Base-by-base conservation (phyloP, 2,329 filamentous ascomycete species). In the Trichoderma cornu-damae region DNA sequence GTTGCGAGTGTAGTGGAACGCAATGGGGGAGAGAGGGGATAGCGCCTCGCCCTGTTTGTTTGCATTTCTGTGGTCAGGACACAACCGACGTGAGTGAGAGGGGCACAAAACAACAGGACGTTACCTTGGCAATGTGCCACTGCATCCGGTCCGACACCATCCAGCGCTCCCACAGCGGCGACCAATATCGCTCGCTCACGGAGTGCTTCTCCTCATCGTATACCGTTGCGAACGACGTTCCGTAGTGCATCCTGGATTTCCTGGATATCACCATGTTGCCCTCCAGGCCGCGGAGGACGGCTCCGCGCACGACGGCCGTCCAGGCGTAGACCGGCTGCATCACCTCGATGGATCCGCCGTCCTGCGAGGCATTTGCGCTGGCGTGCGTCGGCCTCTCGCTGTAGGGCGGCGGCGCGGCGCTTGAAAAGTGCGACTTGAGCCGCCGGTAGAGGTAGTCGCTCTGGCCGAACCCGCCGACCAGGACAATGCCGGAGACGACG, bases 111-210 rank as follows among this genome's bases (percentile, higher is more conserved):
- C 77, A 64, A n/a, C n/a, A n/a, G n/a, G n/a, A n/a, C n/a, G n/a
- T n/a, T 65, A 85, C 86, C 80, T 90, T 90, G 60, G 84, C 82
- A 68, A 91, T 89, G 70, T 91, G 88, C 89, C 89, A 92, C 72
- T 90, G 87, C 87, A 93, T 91, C 47, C 88, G 79, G 69, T 92
- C 87, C 44, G 81, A 85, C 6, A 92, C 88, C 87, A 90, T 91
- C 87, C 87, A 91, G 48, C 87, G 73, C 73, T 91, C 87, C 87
- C 87, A 90, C 22, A 91, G 70, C 5, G 87, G 87, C 62, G 84
- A 87, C 88, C 88, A 92, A 67, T 92, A 92, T 50, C 88, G 75
- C 69, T 91, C 88, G 42, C 78, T 81, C 5, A 89, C 82, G 3
- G 82, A 82, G 69, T 93, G 89, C 67, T 86, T 88, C 48, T 81